Evolutionary conservation across 805 yeast genomes (phyloP).

Genomic region (Dipodascus albidus): DNA sequence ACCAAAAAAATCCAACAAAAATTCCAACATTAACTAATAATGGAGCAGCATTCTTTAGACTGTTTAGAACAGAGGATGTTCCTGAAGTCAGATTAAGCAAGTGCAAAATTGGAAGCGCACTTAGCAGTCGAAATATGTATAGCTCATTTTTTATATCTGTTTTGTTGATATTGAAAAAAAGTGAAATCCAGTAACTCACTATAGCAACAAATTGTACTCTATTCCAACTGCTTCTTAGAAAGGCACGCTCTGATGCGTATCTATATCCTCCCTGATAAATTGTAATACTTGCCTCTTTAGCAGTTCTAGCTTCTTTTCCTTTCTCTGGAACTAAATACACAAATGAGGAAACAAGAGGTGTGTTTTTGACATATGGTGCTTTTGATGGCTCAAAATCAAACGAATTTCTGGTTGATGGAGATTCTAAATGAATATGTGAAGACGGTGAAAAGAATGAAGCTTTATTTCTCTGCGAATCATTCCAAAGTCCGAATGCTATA

Average conservation of each 20-base stretch:
- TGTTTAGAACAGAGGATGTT: conserved; percentile 59
- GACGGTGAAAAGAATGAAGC: neutral
- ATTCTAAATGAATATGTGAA: neutral
- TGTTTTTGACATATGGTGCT: neutral
- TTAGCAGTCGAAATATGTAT: conserved; percentile 57
- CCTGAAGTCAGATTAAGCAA: conserved; percentile 66
- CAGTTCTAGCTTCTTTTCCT: neutral
- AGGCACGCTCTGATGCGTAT: conserved; percentile 41
- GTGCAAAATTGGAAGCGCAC: conserved; percentile 62
- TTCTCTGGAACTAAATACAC: neutral
- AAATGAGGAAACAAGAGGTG: neutral
- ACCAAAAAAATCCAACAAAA: conserved; percentile 68
- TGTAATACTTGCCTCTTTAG: neutral
- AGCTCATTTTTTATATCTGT: conserved; percentile 41
- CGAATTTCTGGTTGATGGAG: neutral
- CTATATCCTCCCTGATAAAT: neutral
- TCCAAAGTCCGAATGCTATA: conserved; percentile 65
- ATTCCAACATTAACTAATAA: conserved; percentile 61
- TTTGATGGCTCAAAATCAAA: neutral
- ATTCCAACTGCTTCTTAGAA: conserved; percentile 73
- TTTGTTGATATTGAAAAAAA: conserved; percentile 38
- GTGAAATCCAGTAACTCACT: conserved; percentile 64
- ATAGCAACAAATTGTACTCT: conserved; percentile 69
- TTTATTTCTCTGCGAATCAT: conserved; percentile 49
- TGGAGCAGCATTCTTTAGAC: conserved; percentile 63